Evolutionary conservation across 2,329 filamentous ascomycete species (phyloP).

Genomic region (Colletotrichum karsti): DNA sequence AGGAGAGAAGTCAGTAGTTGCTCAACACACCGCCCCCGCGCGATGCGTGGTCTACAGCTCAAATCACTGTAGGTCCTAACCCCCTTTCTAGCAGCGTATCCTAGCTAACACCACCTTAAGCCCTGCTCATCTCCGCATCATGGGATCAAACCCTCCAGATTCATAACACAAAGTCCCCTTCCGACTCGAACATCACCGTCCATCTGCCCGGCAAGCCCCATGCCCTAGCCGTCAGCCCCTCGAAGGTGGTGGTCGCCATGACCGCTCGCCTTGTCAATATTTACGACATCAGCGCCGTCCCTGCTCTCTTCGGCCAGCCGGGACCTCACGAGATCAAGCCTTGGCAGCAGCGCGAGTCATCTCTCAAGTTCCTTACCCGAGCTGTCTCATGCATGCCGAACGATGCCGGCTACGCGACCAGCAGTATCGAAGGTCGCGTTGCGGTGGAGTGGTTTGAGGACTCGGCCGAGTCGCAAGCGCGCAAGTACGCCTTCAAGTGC

Average conservation of each 20-base stretch:
- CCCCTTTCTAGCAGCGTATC: neutral
- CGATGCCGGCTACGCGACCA: conserved; percentile 91
- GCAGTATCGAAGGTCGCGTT: conserved; percentile 92
- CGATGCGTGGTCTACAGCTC: conserved; percentile 85
- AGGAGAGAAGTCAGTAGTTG: conserved; percentile 77
- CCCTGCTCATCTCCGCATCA: conserved; percentile 85
- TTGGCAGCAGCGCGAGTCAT: conserved; percentile 94
- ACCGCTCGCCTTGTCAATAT: conserved; percentile 92
- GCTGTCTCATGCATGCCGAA: conserved; percentile 96
- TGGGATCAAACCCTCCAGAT: conserved; percentile 95
- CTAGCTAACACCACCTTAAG: conserved; percentile 41
- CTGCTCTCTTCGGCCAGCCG: conserved; percentile 61
- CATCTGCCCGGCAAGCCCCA: conserved; percentile 87
- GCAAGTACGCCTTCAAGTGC: conserved; percentile 99
- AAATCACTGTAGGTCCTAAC: conserved; percentile 66
- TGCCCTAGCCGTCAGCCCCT: conserved; percentile 78
- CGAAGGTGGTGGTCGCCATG: conserved; percentile 95
- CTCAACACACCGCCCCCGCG: conserved; percentile 81
- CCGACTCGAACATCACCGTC: conserved; percentile 68
- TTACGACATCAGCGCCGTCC: conserved; percentile 82
- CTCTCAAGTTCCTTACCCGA: conserved; percentile 94
- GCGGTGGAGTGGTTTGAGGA: conserved; percentile 99
- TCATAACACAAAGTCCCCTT: conserved; percentile 69
- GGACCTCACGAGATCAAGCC: conserved; percentile 68
- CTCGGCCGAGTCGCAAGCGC: conserved; percentile 82